These are phyloP conservation scores for Thymus quinquecostatus DNA, from an alignment of 257 asterid species.

Conservation along the genomic window DNA sequence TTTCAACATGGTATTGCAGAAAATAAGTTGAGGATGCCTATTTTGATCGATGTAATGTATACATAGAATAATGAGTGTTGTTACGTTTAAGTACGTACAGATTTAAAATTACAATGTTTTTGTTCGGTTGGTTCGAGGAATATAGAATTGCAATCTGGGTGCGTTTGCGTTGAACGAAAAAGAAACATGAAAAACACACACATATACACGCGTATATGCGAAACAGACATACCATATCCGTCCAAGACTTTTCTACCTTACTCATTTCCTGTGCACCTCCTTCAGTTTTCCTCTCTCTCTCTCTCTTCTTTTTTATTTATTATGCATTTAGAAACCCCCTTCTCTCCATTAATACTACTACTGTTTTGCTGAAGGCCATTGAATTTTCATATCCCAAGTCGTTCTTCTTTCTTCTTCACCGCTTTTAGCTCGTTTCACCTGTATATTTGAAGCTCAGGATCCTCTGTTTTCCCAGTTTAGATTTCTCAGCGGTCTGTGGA, in stretches of 20 bases:
- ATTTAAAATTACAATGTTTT: not conserved
- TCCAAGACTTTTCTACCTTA: constrained; percentile 34
- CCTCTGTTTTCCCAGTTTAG: not conserved
- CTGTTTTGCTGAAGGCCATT: constrained; percentile 14
- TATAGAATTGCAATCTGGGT: not conserved
- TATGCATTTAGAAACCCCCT: not conserved
- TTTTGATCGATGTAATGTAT: not conserved
- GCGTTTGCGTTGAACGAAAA: not conserved
- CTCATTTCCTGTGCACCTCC: constrained; percentile 8
- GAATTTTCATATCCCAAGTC: constrained; percentile 35
- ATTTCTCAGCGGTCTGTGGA: constrained; percentile 12
- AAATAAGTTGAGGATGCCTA: not conserved
- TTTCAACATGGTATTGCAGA: too few relatives aligned
- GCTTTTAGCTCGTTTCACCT: not conserved
- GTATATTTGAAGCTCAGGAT: constrained; percentile 7
- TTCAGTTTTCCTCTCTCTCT: constrained; percentile 32
- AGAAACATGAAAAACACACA: not conserved
- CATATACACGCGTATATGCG: not conserved
- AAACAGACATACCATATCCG: constrained; percentile 24
- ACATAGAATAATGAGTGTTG: not conserved
- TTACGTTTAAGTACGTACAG: too few relatives aligned
- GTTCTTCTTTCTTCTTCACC: constrained; percentile 22
- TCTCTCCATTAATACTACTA: not conserved
- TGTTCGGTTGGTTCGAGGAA: not conserved
- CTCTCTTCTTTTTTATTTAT: not conserved